Evolutionary conservation across 257 asterid genomes (phyloP).

Genomic region (Fraxinus americana): DNA sequence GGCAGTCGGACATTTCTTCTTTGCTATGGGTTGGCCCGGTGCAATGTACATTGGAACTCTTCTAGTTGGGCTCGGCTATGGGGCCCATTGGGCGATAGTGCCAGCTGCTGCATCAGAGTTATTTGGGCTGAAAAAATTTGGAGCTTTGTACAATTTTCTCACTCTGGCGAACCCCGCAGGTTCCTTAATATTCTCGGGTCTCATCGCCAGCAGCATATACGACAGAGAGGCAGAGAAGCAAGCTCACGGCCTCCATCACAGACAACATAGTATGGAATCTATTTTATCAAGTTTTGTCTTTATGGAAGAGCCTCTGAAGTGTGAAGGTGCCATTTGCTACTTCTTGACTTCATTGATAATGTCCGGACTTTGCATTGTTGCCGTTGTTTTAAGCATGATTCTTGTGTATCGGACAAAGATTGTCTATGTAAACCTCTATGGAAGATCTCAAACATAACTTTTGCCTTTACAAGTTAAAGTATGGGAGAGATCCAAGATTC

Average conservation of each 20-base stretch:
- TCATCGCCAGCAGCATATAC: conserved; percentile 81
- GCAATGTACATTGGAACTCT: conserved; percentile 85
- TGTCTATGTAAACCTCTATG: conserved; percentile 67
- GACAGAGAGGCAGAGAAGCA: conserved; percentile 86
- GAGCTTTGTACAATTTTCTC: conserved; percentile 75
- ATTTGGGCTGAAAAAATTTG: conserved; percentile 87
- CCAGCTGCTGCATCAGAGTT: conserved; percentile 92
- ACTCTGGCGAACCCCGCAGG: conserved; percentile 89
- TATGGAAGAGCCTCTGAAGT: conserved; percentile 58
- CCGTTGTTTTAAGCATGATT: conserved; percentile 67
- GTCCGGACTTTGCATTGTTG: conserved; percentile 80
- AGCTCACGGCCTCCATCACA: conserved; percentile 45
- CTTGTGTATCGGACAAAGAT: conserved; percentile 77
- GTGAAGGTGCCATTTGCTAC: conserved; percentile 79
- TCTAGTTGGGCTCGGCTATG: conserved; percentile 91
- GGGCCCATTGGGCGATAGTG: conserved; percentile 96
- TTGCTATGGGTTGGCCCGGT: conserved; percentile 96
- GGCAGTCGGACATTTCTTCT: conserved; percentile 84
- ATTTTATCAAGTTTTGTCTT: conserved; percentile 43
- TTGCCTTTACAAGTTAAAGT: background rate
- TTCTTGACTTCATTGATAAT: conserved; percentile 72
- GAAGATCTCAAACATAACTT: conserved; percentile 45
- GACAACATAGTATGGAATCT: conserved; percentile 33
- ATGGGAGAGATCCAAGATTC: background rate
- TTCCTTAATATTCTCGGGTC: conserved; percentile 74